Evolutionary conservation across 495 filamentous ascomycete genomes (phyloP).

Genomic region (Tuber brumale): DNA sequence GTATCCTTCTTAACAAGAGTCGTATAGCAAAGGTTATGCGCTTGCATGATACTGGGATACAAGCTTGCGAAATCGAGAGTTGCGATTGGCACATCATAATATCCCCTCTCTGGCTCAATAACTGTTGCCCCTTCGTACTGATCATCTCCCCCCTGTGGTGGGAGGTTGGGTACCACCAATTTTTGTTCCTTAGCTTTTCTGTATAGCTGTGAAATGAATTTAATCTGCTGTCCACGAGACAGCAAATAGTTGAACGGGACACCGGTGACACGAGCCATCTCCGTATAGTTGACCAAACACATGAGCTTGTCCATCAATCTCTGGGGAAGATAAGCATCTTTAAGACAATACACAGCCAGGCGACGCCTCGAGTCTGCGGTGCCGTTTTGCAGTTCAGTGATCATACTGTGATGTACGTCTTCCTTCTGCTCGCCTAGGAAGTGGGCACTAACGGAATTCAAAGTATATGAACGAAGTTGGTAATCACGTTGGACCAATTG

Average conservation of each 20-base stretch:
- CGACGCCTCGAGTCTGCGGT: conserved; percentile 84
- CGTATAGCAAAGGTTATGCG: conserved; percentile 97
- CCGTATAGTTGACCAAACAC: conserved; percentile 94
- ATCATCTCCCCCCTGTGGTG: conserved; percentile 57
- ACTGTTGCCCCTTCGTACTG: conserved; percentile 98
- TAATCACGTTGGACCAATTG: conserved; percentile 91
- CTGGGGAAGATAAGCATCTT: conserved; percentile 95
- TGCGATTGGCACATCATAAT: conserved; percentile 88
- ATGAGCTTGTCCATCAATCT: conserved; percentile 95
- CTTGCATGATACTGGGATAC: conserved; percentile 98
- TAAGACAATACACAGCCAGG: conserved; percentile 92
- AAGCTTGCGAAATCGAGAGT: conserved; percentile 98
- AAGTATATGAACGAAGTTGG: conserved; percentile 89
- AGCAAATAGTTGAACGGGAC: conserved; percentile 96
- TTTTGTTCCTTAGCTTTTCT: conserved; percentile 87
- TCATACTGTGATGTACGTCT: conserved; percentile 98
- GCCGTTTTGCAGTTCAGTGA: conserved; percentile 93
- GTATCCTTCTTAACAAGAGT: conserved; percentile 78
- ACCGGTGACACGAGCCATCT: conserved; percentile 99
- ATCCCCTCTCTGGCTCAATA: conserved; percentile 87
- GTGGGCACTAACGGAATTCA: conserved; percentile 95
- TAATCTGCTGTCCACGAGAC: conserved; percentile 88
- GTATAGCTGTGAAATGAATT: conserved; percentile 96
- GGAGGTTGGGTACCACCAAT: conserved; percentile 83
- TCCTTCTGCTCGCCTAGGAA: conserved; percentile 98